Conservation (phyloP, 2,329 filamentous ascomycete genomes). For the Colletotrichum lupini region DNA sequence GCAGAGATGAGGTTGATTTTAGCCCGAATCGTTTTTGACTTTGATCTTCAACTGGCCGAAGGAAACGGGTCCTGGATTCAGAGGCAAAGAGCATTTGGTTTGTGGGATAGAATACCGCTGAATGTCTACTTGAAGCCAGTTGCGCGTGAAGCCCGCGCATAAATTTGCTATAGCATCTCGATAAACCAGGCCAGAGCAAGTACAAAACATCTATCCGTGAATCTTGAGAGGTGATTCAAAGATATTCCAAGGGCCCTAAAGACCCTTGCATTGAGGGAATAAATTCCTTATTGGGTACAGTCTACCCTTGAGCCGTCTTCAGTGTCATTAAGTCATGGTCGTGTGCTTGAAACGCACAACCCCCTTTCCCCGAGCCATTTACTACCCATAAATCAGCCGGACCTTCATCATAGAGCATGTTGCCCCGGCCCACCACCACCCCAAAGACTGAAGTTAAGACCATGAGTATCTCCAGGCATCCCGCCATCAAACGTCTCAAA, state of each 20-base stretch:
- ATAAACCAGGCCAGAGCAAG: background rate
- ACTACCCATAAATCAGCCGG: no score
- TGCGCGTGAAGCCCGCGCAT: background rate
- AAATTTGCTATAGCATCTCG: background rate
- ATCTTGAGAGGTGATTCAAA: background rate
- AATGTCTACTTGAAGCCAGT: background rate
- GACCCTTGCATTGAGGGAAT: background rate
- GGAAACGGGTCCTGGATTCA: background rate
- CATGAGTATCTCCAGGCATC: background rate
- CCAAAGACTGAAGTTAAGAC: background rate
- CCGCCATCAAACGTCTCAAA: background rate
- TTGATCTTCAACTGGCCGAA: background rate
- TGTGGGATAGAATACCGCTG: slow-evolving; percentile 5
- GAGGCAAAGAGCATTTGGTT: background rate
- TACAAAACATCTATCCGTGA: background rate
- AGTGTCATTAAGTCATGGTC: background rate
- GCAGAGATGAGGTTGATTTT: slow-evolving; percentile 25
- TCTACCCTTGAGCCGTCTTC: background rate
- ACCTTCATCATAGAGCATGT: background rate
- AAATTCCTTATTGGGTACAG: background rate
- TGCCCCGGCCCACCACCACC: no score
- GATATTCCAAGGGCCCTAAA: background rate
- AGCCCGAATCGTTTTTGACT: slow-evolving; percentile 17
- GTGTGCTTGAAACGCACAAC: no score
- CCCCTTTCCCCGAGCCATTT: no score